A percentile compares a stretch with the other conserved stretches of the same genome.
Evolutionary conservation across 345 rosid species (phyloP).

Genomic region (Lepidium africanum): DNA sequence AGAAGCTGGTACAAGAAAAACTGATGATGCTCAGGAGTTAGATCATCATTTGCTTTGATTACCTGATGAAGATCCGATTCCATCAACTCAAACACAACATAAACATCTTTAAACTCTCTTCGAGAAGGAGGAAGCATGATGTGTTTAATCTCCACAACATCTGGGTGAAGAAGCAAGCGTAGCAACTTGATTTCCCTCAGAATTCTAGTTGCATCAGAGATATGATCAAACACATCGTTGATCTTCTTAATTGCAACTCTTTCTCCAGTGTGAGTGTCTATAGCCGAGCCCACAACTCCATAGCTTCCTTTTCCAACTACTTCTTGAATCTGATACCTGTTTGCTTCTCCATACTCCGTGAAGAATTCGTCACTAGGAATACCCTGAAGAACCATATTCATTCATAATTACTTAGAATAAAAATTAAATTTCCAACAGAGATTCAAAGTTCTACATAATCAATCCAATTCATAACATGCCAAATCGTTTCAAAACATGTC

Average conservation of each 20-base stretch:
- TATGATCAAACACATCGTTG: constrained; percentile 89
- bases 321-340: constrained; percentile 79
- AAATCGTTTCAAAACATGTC: background rate
- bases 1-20: constrained; percentile 97
- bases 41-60: constrained; percentile 86
- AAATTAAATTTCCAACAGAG: no score
- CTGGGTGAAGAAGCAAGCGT: constrained; percentile 86
- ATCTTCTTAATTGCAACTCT: constrained; percentile 92
- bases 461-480: background rate
- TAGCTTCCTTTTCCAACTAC: constrained; percentile 96
- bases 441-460: background rate
- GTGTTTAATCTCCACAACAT: constrained; percentile 85
- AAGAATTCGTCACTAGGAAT: constrained; percentile 63
- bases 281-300: constrained; percentile 87
- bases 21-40: constrained; percentile 84
- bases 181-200: constrained; percentile 89
- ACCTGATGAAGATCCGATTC: constrained; percentile 98
- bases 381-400: constrained; percentile 31
- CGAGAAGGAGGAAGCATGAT: constrained; percentile 97
- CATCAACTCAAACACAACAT: constrained; percentile 93
- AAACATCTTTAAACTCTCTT: constrained; percentile 83
- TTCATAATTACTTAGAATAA: background rate
- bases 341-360: constrained; percentile 97
- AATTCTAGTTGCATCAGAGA: constrained; percentile 92
- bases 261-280: constrained; percentile 78